A percentile compares a stretch with the other conserved stretches of the same genome.
Conservation (phyloP, 2,329 filamentous ascomycete genomes). For the Sporothrix phasma region DNA sequence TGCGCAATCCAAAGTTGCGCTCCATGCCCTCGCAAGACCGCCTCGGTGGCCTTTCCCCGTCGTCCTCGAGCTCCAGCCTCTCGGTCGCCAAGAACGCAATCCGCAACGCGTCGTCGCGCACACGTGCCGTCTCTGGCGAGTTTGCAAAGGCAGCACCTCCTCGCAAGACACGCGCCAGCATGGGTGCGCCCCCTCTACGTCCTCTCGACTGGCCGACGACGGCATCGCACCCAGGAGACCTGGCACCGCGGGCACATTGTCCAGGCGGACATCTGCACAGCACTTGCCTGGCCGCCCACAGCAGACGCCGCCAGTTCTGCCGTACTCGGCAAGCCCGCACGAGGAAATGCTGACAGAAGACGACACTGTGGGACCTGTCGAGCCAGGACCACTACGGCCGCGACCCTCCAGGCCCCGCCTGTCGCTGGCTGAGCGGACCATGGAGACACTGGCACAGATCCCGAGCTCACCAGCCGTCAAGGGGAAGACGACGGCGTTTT, state of each 20-base stretch:
- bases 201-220: conserved; percentile 2
- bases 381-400: neutral
- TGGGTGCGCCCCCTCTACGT: neutral
- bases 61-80: conserved; percentile 5
- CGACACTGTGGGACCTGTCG: neutral
- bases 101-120: conserved; percentile 14
- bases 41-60: conserved; percentile 20
- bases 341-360: neutral
- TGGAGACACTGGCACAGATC: conserved; percentile 70
- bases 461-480: conserved; percentile 66
- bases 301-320: conserved; percentile 7
- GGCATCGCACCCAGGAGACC: conserved; percentile 13
- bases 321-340: neutral
- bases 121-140: conserved; percentile 19
- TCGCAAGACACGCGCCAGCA: neutral
- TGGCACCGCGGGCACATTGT: conserved; percentile 12
- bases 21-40: conserved; percentile 32
- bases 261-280: conserved; percentile 13
- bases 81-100: conserved; percentile 2
- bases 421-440: conserved; percentile 72
- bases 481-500: conserved; percentile 62
- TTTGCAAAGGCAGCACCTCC: conserved; percentile 10
- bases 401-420: conserved; percentile 28
- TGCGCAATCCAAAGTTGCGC: conserved; percentile 34
- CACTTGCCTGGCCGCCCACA: conserved; percentile 12